Evolutionary conservation across 2,329 filamentous ascomycete genomes (phyloP).

Genomic region (Dactylellina drechsleri): DNA sequence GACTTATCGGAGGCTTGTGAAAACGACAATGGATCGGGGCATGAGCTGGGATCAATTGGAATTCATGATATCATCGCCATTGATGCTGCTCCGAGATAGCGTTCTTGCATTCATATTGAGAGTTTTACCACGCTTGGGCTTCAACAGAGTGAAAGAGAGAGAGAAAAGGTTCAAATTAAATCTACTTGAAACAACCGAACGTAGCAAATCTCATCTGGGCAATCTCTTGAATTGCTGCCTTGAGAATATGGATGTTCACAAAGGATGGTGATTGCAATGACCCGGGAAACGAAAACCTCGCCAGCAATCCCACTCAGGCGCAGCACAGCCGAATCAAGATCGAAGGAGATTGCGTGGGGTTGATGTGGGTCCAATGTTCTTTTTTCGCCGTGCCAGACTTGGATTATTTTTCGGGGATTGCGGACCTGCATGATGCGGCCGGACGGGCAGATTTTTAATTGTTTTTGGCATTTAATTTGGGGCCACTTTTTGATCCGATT

Average conservation of each 20-base stretch:
- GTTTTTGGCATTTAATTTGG: slow-evolving; percentile 2
- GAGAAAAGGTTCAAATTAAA: neutral
- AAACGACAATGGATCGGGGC: too few species aligned
- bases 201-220: neutral
- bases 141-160: neutral
- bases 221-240: slow-evolving; percentile 3
- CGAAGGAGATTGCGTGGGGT: slow-evolving; percentile 17
- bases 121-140: neutral
- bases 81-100: too few species aligned
- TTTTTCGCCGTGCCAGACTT: slow-evolving; percentile 11
- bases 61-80: too few species aligned
- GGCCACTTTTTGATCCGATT: slow-evolving; percentile 4
- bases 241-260: neutral
- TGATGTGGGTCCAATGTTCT: slow-evolving; percentile 7
- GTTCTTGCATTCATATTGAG: too few species aligned
- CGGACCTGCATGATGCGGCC: neutral
- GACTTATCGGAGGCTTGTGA: too few species aligned
- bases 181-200: slow-evolving; percentile 11
- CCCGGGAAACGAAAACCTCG: too few species aligned
- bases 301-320: too few species aligned
- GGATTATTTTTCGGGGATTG: neutral
- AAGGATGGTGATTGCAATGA: too few species aligned
- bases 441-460: neutral
- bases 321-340: too few species aligned
- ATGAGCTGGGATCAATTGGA: too few species aligned